Conservation (phyloP, 78 protist species). For the Dictyostelium firmibasis region DNA sequence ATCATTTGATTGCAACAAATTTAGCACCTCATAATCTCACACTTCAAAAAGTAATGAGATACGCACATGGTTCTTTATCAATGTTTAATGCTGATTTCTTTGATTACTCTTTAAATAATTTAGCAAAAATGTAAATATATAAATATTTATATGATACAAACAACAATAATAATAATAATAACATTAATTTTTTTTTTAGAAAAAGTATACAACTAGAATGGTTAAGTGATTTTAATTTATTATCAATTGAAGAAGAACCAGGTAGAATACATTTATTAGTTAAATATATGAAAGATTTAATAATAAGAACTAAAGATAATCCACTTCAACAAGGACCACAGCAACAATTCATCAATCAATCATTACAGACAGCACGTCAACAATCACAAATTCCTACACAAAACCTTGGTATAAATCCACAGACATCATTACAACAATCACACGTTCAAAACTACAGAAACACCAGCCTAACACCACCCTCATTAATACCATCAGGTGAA, state of each 20-base stretch:
- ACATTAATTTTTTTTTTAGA: background rate
- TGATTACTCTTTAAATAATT: background rate
- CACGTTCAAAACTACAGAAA: background rate
- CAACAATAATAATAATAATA: background rate
- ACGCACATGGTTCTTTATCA: constrained; percentile 22
- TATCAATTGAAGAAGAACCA: constrained; percentile 71
- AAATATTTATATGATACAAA: background rate
- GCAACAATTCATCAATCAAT: background rate
- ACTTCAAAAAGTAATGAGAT: constrained; percentile 41
- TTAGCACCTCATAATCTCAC: background rate
- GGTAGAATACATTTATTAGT: constrained; percentile 38
- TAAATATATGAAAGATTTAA: constrained; percentile 7
- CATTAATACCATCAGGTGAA: constrained; percentile 60
- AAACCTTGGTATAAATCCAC: background rate
- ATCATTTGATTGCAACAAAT: constrained; percentile 38
- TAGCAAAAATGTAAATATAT: constrained; percentile 15
- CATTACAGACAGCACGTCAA: background rate
- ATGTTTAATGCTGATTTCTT: constrained; percentile 3
- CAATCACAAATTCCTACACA: background rate
- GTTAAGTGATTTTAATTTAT: constrained; percentile 67
- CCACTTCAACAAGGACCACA: constrained; percentile 1
- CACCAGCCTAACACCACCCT: background rate
- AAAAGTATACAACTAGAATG: constrained; percentile 42
- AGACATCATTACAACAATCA: background rate
- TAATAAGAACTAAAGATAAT: background rate